These are phyloP conservation scores for Naganishia liquefaciens DNA, from an alignment of 1,284 basidiomycete genomes.

Conservation along the genomic window DNA sequence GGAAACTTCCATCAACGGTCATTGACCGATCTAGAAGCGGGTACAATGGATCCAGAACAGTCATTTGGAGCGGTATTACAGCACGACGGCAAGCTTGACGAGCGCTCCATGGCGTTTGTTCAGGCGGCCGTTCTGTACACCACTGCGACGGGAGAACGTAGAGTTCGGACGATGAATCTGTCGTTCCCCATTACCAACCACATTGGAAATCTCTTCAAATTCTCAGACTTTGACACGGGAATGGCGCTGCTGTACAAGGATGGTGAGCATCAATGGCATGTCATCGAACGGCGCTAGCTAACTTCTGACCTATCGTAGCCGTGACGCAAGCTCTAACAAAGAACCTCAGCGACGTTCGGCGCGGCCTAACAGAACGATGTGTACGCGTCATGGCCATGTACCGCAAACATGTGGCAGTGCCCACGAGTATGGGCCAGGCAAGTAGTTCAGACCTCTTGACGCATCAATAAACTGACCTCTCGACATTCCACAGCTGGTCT, in stretches of 20 bases:
- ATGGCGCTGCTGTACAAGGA: conserved; percentile 75
- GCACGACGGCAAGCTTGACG: conserved; percentile 65
- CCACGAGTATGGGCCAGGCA: conserved; percentile 79
- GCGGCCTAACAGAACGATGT: conserved; percentile 81
- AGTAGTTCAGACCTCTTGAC: conserved; percentile 34
- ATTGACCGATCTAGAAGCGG: conserved; percentile 76
- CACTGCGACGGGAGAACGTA: conserved; percentile 70
- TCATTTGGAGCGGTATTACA: conserved; percentile 70
- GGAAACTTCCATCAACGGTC: conserved; percentile 81
- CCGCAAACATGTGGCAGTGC: conserved; percentile 83
- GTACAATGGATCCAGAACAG: conserved; percentile 78
- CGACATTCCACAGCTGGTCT: conserved; percentile 66
- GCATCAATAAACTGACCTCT: neutral
- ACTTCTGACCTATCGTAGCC: conserved; percentile 56
- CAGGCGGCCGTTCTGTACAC: conserved; percentile 95
- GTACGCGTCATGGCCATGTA: conserved; percentile 84
- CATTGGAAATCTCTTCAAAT: conserved; percentile 88
- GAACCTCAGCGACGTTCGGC: conserved; percentile 76
- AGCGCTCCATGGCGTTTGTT: conserved; percentile 75
- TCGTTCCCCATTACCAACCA: conserved; percentile 77
- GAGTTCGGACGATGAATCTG: conserved; percentile 84
- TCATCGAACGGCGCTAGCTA: conserved; percentile 12
- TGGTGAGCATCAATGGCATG: conserved; percentile 58
- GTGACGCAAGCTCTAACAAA: conserved; percentile 63
- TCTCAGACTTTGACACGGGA: conserved; percentile 85